Evolutionary conservation across 768 basidiomycete species (phyloP).

Genomic region (Rhodotorula sphaerocarpa): DNA sequence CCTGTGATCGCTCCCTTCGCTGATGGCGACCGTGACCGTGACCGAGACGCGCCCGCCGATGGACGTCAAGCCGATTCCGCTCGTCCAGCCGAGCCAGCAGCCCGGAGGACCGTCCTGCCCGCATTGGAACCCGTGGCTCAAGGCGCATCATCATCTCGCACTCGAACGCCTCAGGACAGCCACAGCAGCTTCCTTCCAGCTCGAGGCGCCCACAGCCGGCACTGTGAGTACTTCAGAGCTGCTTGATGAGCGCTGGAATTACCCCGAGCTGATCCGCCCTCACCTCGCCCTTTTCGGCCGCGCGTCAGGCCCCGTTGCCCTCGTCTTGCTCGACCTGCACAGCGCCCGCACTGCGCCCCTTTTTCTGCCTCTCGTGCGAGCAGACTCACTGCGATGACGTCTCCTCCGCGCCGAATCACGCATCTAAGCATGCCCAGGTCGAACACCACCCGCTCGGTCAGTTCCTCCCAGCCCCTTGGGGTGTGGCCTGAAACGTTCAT

Average conservation of each 20-base stretch:
- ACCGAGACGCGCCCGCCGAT: background rate
- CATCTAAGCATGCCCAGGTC: background rate
- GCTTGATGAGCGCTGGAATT: too few species aligned
- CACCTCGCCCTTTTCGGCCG: too few species aligned
- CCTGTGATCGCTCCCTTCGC: too few species aligned
- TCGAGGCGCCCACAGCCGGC: too few species aligned
- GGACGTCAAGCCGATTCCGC: background rate
- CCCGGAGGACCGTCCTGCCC: background rate
- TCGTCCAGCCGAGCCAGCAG: too few species aligned
- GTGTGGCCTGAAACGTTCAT: too few species aligned
- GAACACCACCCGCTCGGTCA: conserved; percentile 10
- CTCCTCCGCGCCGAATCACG: background rate
- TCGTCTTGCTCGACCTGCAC: too few species aligned
- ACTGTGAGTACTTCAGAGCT: too few species aligned
- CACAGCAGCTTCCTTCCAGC: background rate
- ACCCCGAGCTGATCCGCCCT: too few species aligned
- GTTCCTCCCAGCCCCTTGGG: background rate
- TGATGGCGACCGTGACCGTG: background rate
- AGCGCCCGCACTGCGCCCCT: too few species aligned
- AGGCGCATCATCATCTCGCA: background rate
- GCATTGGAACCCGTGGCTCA: background rate
- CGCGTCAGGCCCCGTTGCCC: too few species aligned
- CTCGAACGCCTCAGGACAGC: background rate
- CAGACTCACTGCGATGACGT: background rate
- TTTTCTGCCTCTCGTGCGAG: conserved; percentile 21